These are phyloP conservation scores for Leccinum subrobustum DNA, from an alignment of 1,284 basidiomycete genomes.

Conservation along the genomic window DNA sequence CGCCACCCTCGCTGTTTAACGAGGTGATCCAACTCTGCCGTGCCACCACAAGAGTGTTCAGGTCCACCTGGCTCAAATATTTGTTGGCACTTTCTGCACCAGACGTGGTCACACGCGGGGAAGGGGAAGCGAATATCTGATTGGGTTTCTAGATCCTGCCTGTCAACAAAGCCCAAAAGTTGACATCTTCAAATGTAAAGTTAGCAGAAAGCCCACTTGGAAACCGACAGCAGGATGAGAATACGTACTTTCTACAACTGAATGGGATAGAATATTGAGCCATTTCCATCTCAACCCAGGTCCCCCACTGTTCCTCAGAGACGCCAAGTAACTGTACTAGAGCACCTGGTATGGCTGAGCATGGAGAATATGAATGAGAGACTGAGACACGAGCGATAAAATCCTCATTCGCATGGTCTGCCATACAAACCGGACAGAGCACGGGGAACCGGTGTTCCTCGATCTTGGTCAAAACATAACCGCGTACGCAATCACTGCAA, in stretches of 20 bases:
- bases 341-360: conserved; percentile 40
- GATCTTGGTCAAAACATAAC: conserved; percentile 47
- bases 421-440: conserved; percentile 54
- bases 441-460: conserved; percentile 56
- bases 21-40: conserved; percentile 50
- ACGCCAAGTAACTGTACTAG: conserved; percentile 49
- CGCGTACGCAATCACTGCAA: conserved; percentile 52
- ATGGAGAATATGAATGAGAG: neutral
- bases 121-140: conserved; percentile 45
- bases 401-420: conserved; percentile 32
- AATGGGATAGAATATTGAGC: conserved; percentile 47
- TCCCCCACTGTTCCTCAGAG: conserved; percentile 45
- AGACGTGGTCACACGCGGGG: conserved; percentile 43
- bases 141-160: conserved; percentile 42
- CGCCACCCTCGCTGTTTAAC: conserved; percentile 55
- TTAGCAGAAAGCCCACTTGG: neutral
- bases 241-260: conserved; percentile 30
- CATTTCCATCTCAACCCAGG: conserved; percentile 51
- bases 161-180: conserved; percentile 48
- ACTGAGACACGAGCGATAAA: conserved; percentile 6
- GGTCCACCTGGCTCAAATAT: conserved; percentile 38
- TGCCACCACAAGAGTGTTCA: conserved; percentile 57
- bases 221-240: neutral
- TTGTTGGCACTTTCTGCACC: conserved; percentile 56
- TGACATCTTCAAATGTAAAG: conserved; percentile 42